Evolutionary conservation across 371 early-diverging fungal species (phyloP), one percentile per base, ranked within the genome.

Genomic region (Fennellomyces sp.): DNA sequence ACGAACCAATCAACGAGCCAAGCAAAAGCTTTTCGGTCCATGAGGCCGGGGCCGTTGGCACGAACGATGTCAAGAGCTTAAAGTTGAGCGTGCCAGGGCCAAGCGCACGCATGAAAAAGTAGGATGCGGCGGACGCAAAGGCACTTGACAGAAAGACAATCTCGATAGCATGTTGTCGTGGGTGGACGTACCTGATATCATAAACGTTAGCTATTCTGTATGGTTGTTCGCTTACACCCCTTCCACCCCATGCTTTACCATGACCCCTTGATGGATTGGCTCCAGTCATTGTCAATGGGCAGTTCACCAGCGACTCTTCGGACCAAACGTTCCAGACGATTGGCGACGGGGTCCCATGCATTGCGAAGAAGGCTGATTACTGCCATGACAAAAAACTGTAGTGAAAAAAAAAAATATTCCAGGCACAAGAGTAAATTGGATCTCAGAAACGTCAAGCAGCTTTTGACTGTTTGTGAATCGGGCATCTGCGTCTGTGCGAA

Each of bases 111-210:
- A 48, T 52, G 21, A 77, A 63, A 56, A 75, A 86, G 52, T 76
- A 81, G 52, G 56, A 55, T 6, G 74, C 67, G 0, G 78, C 70
- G 19, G 50, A 55, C 12, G 73, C 52, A 66, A 83, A 83, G 13
- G 81, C 61, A 1, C 60, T 61, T n/a, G 85, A 82, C 42, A 81
- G 66, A n/a, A 78, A 64, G 1, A 85, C 30, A 19, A 87, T 72
- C 47, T 87, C 87, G 33, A 78, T 69, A 1, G 66, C 83, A 60
- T 87, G 87, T 48, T 81, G 86, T 28, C 75, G 70, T 31, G 87
- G 87, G 12, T 78, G 75, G 25, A 87, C 74, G 45, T 82, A 86
- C 86, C 86, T 85, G 39, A 25, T 28, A n/a, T 19, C 10, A 19
- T 19, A 19, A 30, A 52, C 10, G 45, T 53, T 52, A 42, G 13